Percentiles rank a stretch among this genome's conserved stretches.
Evolutionary conservation across 2,329 filamentous ascomycete genomes (phyloP).

Genomic region (Cladosporium velox): DNA sequence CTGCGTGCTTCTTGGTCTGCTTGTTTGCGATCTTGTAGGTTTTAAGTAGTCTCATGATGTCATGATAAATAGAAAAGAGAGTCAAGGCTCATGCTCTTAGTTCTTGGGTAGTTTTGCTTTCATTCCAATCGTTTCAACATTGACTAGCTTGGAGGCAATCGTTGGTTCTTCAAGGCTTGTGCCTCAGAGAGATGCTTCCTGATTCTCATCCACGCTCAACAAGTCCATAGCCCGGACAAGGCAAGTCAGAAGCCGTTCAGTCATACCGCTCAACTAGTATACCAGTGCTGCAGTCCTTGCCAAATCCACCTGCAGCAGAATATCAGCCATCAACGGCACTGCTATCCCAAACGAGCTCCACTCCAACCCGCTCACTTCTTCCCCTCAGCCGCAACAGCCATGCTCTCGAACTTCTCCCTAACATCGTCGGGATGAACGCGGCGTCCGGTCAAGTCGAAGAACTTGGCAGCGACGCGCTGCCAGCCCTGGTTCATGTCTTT

Average conservation of each 20-base stretch:
- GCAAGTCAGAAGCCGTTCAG: background rate
- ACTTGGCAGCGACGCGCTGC: slow-evolving; percentile 49
- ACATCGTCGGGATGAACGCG: slow-evolving; percentile 47
- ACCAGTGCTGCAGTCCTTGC: background rate
- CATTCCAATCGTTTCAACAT: background rate
- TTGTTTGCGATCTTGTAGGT: slow-evolving; percentile 15
- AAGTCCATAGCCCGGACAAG: background rate
- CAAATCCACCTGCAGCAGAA: background rate
- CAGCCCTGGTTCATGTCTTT: slow-evolving; percentile 46
- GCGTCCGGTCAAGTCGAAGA: slow-evolving; percentile 53
- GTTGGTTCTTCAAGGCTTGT: background rate
- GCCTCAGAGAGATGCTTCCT: background rate
- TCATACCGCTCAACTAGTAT: background rate
- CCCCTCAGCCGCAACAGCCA: slow-evolving; percentile 22
- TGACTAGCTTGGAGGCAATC: background rate
- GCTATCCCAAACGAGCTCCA: background rate
- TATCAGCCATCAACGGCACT: background rate
- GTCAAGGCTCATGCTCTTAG: background rate
- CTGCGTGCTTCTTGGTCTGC: slow-evolving; percentile 11
- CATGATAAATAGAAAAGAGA: background rate
- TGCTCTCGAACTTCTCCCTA: slow-evolving; percentile 43
- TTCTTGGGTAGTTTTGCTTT: background rate
- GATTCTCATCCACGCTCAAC: background rate
- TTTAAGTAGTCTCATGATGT: background rate
- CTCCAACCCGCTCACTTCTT: background rate